Percentiles rank a stretch among this genome's conserved stretches.
Conservation (phyloP, 2,329 filamentous ascomycete genomes). For the Curvularia verruculosa region DNA sequence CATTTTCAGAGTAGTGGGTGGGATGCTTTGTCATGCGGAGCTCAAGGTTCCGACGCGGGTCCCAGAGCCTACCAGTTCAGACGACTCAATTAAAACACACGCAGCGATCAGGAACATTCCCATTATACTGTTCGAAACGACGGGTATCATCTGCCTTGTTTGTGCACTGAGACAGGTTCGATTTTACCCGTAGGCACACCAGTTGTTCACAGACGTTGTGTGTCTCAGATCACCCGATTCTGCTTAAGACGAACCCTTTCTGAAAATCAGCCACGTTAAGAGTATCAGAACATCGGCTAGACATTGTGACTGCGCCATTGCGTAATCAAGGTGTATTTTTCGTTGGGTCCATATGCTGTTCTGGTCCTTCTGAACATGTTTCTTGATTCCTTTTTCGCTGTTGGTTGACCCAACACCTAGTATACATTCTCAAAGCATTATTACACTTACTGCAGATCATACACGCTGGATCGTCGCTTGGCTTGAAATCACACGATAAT, state of each 20-base stretch:
- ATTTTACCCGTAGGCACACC: slow-evolving; percentile 27
- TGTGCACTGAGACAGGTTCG: slow-evolving; percentile 13
- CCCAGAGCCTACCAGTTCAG: not conserved
- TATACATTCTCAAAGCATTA: slow-evolving; percentile 14
- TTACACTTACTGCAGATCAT: not conserved
- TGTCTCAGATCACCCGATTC: slow-evolving; percentile 30
- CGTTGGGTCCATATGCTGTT: slow-evolving; percentile 13
- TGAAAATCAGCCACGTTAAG: slow-evolving; percentile 31
- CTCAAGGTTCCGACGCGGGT: not conserved
- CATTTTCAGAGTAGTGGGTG: not conserved
- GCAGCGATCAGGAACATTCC: not conserved
- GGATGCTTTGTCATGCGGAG: not conserved
- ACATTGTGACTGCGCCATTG: slow-evolving; percentile 15
- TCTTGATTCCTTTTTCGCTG: slow-evolving; percentile 3
- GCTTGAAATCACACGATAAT: not conserved
- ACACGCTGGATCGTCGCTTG: slow-evolving; percentile 8
- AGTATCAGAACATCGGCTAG: slow-evolving; percentile 23
- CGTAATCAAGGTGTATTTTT: not conserved
- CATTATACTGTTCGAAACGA: not conserved
- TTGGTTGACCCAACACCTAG: slow-evolving; percentile 5
- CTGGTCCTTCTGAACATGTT: slow-evolving; percentile 17
- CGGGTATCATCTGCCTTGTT: slow-evolving; percentile 2
- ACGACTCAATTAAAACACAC: not conserved
- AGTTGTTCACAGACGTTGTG: slow-evolving; percentile 28
- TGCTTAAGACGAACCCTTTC: slow-evolving; percentile 16